Conservation (phyloP, 1,284 basidiomycete genomes). For the Apiotrichum porosum region DNA sequence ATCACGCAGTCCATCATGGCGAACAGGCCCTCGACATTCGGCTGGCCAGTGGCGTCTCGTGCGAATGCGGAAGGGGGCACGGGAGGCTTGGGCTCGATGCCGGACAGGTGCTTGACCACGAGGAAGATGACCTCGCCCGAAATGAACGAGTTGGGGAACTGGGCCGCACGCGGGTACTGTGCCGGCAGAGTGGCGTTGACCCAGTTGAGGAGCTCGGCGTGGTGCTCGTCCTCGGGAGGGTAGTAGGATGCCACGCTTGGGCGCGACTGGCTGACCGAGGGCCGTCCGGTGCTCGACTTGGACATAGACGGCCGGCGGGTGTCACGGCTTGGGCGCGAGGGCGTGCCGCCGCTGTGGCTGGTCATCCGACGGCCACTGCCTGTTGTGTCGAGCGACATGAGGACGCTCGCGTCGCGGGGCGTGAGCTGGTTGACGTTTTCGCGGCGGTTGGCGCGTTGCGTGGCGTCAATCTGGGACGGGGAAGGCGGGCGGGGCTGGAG, state of each 20-base stretch:
- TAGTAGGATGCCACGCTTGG: conserved; percentile 16
- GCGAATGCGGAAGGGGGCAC: conserved; percentile 40
- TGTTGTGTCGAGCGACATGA: conserved; percentile 51
- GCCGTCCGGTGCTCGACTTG: conserved; percentile 4
- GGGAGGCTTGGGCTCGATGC: conserved; percentile 37
- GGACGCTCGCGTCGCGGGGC: conserved; percentile 71
- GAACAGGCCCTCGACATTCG: conserved; percentile 79
- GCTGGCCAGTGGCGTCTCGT: conserved; percentile 36
- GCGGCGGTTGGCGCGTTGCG: conserved; percentile 78
- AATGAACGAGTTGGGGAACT: conserved; percentile 50
- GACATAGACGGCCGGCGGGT: conserved; percentile 35
- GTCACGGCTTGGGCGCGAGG: conserved; percentile 42
- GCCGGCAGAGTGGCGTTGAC: conserved; percentile 73
- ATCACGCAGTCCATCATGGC: conserved; percentile 80
- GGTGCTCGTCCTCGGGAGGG: conserved; percentile 23
- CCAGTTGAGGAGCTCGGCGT: conserved; percentile 69
- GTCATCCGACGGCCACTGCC: conserved; percentile 12
- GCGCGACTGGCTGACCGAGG: neutral
- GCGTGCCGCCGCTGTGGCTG: conserved; percentile 12
- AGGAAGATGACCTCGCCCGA: conserved; percentile 49
- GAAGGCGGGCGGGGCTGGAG: conserved; percentile 95
- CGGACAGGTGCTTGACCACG: conserved; percentile 45
- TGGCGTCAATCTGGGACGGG: conserved; percentile 77
- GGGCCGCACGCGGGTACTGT: conserved; percentile 59
- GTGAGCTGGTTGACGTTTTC: conserved; percentile 89